Evolutionary conservation across 345 rosid species (phyloP), one percentile per base, ranked within the genome.

Genomic region (Brassica incana): DNA sequence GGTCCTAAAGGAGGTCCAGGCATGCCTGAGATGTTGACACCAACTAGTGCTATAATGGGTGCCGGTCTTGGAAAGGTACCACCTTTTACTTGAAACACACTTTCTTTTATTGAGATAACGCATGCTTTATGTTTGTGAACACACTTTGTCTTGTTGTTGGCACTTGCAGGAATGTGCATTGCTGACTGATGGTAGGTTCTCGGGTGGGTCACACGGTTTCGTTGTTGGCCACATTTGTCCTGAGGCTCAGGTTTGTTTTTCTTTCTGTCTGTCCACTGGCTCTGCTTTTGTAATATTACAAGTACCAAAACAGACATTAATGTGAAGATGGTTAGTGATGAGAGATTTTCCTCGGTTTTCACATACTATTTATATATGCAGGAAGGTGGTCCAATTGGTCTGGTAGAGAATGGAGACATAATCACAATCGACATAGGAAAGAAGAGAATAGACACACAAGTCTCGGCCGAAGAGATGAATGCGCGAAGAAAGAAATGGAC

Each of bases 1-100:
- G 99, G 99, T 38, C 99, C 99, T 48, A 93, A 90, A 78, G 99
- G 99, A 30, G 99, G 99, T 58, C 99, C 98, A 40, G 99, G 99
- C 81, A 95, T 95, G 97, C 90, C 97, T 69, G 99, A 95, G 85
- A 95, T 93, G 99, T 86, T 95, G 85, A 90, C 99, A 25, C 98
- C 99, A 36, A 95, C 99, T 40, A 95, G 99, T 88, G 99, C 92
- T 36, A 95, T 95, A 59, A 95, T 91, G 97, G 99, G 98, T 67
- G 97, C 99, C 14, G 98, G 98, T 77, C 98, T 95, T 74, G 99
- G 99, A 61, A 95, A 95, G 99, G 99, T 95, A 83, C 14, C 6
- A 52, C 58, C 8, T 5, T 11, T 43, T 43, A 43, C 52, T 43
- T 38, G 45, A 38, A 8, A 35, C 8, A 35, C 40, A 35, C 40